Evolutionary conservation across 495 filamentous ascomycete species (phyloP).

Genomic region (Tuber aestivum): DNA sequence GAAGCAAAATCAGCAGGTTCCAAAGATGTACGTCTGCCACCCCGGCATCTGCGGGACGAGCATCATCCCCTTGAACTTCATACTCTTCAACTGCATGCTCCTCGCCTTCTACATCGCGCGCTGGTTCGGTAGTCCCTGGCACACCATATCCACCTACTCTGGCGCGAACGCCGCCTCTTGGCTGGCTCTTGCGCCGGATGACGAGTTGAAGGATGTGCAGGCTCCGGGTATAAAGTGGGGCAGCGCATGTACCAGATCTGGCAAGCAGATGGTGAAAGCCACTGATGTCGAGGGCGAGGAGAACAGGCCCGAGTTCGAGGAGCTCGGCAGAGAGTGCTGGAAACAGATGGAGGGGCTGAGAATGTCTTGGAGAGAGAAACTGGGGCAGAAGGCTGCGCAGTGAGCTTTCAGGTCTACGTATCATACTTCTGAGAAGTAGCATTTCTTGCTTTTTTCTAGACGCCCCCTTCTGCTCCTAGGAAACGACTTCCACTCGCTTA

Average conservation of each 20-base stretch:
- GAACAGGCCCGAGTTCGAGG: slow-evolving; percentile 59
- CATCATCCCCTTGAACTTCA: slow-evolving; percentile 63
- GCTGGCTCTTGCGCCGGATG: slow-evolving; percentile 66
- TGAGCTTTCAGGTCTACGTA: not conserved
- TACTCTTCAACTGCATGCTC: slow-evolving; percentile 61
- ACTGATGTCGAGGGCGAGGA: slow-evolving; percentile 77
- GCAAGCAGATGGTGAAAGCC: slow-evolving; percentile 56
- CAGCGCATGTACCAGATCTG: slow-evolving; percentile 55
- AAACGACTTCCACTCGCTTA: not conserved
- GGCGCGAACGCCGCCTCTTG: slow-evolving; percentile 71
- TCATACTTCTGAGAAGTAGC: not conserved
- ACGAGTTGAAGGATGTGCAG: slow-evolving; percentile 58
- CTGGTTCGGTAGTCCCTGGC: slow-evolving; percentile 81
- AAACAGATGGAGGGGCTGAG: slow-evolving; percentile 77
- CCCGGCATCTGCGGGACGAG: slow-evolving; percentile 79
- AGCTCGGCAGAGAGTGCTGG: slow-evolving; percentile 68
- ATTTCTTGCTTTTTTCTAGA: not conserved
- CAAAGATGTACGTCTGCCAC: slow-evolving; percentile 70
- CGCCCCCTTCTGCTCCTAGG: not conserved
- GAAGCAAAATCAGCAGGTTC: slow-evolving; percentile 36
- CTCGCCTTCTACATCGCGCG: slow-evolving; percentile 65
- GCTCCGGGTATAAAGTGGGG: slow-evolving; percentile 80
- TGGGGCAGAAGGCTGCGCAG: slow-evolving; percentile 43
- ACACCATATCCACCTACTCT: slow-evolving; percentile 66
- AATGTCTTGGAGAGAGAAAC: slow-evolving; percentile 63